Evolutionary conservation across 225 moss, liverwort and hornwort genomes (phyloP), one percentile per base, ranked within the genome.

Genomic region (Asterella californica): DNA sequence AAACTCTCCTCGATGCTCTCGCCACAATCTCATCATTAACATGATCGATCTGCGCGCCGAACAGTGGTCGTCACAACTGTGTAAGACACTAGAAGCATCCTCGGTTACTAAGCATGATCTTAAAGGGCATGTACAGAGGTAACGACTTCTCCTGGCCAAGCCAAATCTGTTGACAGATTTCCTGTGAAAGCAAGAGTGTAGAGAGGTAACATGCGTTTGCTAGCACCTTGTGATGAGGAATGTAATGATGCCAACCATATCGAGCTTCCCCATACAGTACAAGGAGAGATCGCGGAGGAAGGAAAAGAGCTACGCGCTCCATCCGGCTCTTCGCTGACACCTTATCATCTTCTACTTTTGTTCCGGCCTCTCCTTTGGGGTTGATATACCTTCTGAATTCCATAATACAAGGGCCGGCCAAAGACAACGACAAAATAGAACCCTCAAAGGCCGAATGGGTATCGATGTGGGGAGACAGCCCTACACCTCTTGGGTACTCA

Each of bases 381-480:
- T 69, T 83, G 30, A 49, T 64, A 36, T 91, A 93, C 82, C 84
- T 91, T 82, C 99, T 91, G 68, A 99, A 99, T 86, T 95, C 99
- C 92, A 99, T 95, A 10, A 94, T 75, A 83, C 99, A 99, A 72
- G 91, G 90, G 52, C 99, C 99, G 85, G 88, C 89, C 65, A 99
- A 74, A 17, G 99, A 99, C 72, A 99, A 81, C 10, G 95, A 99
- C 76, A 95, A 76, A 79, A 99, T 95, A 47, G 93, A 91, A 57
- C 91, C 95, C 85, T 95, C 92, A 82, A 99, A 99, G 29, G 99
- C 95, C 83, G 99, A 99, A 73, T 99, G 99, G 24, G 99, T 99
- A 79, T 99, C 99, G 65, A 99, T 92, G 63, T 99, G 99, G 25
- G 99, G 99, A 33, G 99, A 99, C 74, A 99, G 89, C 74, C 99